Evolutionary conservation across 2,329 filamentous ascomycete genomes (phyloP), one percentile per base, ranked within the genome.

Genomic region (Sporothrix sp.): DNA sequence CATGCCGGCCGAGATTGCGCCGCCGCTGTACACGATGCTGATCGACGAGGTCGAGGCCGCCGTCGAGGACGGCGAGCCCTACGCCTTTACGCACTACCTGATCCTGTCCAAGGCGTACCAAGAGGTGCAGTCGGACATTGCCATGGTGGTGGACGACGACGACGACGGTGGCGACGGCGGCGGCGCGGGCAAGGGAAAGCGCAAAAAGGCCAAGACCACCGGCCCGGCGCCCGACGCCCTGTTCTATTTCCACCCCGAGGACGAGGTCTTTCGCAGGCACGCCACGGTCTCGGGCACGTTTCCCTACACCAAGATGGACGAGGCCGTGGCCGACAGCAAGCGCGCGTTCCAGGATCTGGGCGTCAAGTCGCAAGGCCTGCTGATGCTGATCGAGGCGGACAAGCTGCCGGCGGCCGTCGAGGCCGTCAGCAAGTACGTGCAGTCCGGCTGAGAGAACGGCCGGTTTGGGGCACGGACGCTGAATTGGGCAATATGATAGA

Each of bases 171-270:
- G 91, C 58, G 45, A 50, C n/a, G 52, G 38, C n/a, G 85, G 90
- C 59, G 10, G 10, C 25, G 73, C 78, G 14, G 46, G 42, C 33
- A 51, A 49, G 69, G 85, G 84, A 70, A 78, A 78, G 69, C 85
- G 84, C 70, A 78, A 73, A 55, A 81, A 78, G 64, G 67, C 73
- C 51, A 48, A 39, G 28, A 52, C 36, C 27, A 39, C 8, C 14
- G 16, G 39, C 10, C 13, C 39, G 9, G 7, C 52, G 3, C 16
- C 44, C 4, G 42, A 38, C 13, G 72, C 75, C 60, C 73, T 79
- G 30, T 95, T 89, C 68, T 94, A 90, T 68, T 98, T 97, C 73
- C 93, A 98, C 65, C 85, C 89, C 0, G 93, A 98, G 69, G 93
- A 98, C 62, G 93, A 97, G 71, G 78, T 91, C 47, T 69, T 96